Base-by-base conservation (phyloP, 441 rosid genomes). In the Bruguiera hainesii region DNA sequence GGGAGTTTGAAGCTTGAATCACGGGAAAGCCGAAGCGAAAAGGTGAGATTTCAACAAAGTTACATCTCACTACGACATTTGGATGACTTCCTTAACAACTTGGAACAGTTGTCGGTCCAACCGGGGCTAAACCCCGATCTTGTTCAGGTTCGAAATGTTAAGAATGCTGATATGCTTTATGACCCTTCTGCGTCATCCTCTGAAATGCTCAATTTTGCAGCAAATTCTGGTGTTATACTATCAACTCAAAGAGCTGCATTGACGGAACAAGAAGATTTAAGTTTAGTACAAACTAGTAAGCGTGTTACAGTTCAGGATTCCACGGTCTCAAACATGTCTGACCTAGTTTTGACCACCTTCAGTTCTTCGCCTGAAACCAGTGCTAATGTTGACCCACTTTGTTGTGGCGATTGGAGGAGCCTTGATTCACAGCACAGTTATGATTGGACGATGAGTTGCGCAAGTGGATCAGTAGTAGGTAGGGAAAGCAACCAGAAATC, bases 11-110 rank as follows among this genome's bases (percentile, higher is more conserved):
- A 75, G 73, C 37, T 79, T 35, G 86, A 83, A 53, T 75, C 80
- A 18, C 87, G 76, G 64, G 81, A 73, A 76, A 83, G 83, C 78
- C 72, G 85, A 64, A 83, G 86, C 42, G 86, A 80, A 61, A 82
- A 84, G 77, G 21, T 84, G 37, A 76, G 85, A 67, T 62, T 73
- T 74, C 78, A 75, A 51, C 75, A 66, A 6, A 49, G 64, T 69
- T 80, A 72, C 4, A 11, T 71, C 60, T 55, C 70, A 58, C 53
- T 57, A 10, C 79, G 71, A 4, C 75, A 72, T 7, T 30, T 63
- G 49, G 79, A 71, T 49, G 75, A 64, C 51, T 76, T 67, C 19
- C 48, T 77, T 18, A 65, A 61, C 48, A 72, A 31, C 70, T 53
- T 72, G 49, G 79, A 74, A 37, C 76, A 80, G 33, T 56, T 75